Evolutionary conservation across 2,329 filamentous ascomycete genomes (phyloP).

Genomic region (Alternaria alternata): DNA sequence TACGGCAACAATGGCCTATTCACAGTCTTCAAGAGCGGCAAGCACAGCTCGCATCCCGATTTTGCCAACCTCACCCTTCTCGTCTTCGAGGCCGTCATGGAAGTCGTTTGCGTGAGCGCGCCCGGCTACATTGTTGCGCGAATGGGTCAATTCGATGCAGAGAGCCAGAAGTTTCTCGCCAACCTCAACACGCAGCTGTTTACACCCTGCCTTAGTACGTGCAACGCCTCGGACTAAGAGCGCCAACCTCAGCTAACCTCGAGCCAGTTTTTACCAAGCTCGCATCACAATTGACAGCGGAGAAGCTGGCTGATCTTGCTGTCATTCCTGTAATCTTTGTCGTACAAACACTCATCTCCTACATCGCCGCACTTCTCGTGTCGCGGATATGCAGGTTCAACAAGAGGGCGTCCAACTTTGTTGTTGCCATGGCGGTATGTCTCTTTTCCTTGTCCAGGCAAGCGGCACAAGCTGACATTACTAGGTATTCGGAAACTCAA

Average conservation of each 20-base stretch:
- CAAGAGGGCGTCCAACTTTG: slow-evolving; percentile 89
- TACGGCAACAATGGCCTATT: slow-evolving; percentile 39
- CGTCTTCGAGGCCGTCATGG: slow-evolving; percentile 93
- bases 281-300: slow-evolving; percentile 89
- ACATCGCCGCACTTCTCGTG: slow-evolving; percentile 74
- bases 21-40: slow-evolving; percentile 43
- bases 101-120: slow-evolving; percentile 93
- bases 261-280: slow-evolving; percentile 90
- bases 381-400: slow-evolving; percentile 80
- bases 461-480: slow-evolving; percentile 23
- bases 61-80: slow-evolving; percentile 76
- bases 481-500: slow-evolving; percentile 94
- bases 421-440: slow-evolving; percentile 87
- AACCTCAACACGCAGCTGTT: slow-evolving; percentile 97
- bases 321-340: slow-evolving; percentile 96
- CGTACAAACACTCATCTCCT: slow-evolving; percentile 87
- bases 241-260: slow-evolving; percentile 17
- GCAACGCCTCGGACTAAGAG: background rate
- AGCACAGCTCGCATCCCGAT: slow-evolving; percentile 65
- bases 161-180: slow-evolving; percentile 94
- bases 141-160: slow-evolving; percentile 91
- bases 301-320: slow-evolving; percentile 87
- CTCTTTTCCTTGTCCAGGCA: slow-evolving; percentile 10
- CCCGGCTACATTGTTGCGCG: slow-evolving; percentile 93
- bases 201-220: slow-evolving; percentile 89